A percentile compares a stretch with the other conserved stretches of the same genome.
Conservation (phyloP, 1,139 yeast species). For the Geotrichum candidum region DNA sequence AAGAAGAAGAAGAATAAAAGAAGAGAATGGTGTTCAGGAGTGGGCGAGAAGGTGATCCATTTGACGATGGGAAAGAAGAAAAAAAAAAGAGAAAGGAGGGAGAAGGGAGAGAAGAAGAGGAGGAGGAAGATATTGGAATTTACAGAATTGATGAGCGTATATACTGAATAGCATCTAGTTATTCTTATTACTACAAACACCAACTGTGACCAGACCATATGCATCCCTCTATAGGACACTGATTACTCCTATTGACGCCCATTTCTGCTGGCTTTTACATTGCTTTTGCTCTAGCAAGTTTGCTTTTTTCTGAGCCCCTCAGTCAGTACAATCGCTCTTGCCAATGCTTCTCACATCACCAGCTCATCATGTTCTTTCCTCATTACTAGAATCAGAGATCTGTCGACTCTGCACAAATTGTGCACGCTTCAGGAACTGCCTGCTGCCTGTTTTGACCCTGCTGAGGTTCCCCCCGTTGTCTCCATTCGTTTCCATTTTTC, state of each 20-base stretch:
- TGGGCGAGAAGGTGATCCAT: neutral
- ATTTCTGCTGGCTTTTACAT: neutral
- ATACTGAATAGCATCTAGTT: no score
- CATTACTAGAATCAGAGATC: neutral
- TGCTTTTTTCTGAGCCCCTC: neutral
- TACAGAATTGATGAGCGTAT: no score
- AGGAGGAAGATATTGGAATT: neutral
- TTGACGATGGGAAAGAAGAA: neutral
- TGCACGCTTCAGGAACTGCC: neutral
- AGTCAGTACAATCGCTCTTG: no score
- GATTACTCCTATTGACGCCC: neutral
- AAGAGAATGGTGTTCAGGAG: neutral
- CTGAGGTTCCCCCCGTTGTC: neutral
- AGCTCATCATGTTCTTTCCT: no score
- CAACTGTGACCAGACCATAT: neutral
- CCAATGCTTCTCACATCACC: no score
- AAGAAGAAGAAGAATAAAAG: slow-evolving; percentile 1
- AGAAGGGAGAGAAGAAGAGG: neutral
- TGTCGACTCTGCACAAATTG: neutral
- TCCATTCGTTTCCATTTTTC: neutral
- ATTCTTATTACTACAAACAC: neutral
- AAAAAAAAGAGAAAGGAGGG: neutral
- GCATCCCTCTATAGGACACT: neutral
- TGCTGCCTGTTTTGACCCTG: neutral
- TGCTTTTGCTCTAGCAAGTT: neutral